These are phyloP conservation scores for Limnomonas spitsbergensis DNA, from an alignment of 139 green algal species.

Conservation along the genomic window DNA sequence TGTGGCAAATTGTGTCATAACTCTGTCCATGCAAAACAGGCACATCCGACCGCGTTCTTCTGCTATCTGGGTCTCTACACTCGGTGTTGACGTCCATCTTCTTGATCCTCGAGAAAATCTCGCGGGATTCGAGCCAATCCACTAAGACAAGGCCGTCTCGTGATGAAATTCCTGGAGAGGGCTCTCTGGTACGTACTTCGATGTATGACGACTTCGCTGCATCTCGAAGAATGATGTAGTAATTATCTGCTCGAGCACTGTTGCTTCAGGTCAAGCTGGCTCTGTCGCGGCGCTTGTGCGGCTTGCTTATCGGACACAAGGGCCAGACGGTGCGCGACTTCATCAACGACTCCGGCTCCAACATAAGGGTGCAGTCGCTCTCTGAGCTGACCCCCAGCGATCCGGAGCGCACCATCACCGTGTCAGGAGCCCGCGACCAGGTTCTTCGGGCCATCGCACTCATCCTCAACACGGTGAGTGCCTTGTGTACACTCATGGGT, in stretches of 20 bases:
- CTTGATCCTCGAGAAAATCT: conserved; percentile 65
- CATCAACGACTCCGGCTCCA: conserved; percentile 59
- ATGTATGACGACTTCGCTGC: background rate
- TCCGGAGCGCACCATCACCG: conserved; percentile 56
- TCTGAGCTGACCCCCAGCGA: conserved; percentile 55
- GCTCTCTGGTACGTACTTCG: background rate
- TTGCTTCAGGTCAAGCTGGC: conserved; percentile 54
- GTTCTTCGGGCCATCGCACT: conserved; percentile 58
- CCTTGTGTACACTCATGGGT: background rate
- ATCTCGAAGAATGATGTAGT: too few relatives aligned
- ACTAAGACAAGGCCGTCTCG: background rate
- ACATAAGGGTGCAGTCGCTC: conserved; percentile 62
- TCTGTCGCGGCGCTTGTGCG: conserved; percentile 57
- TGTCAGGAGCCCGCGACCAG: conserved; percentile 46
- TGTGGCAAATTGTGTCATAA: background rate
- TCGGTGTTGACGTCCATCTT: conserved; percentile 64
- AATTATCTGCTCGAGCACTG: too few relatives aligned
- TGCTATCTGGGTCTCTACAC: conserved; percentile 58
- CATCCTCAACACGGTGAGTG: conserved; percentile 58
- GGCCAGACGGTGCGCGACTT: conserved; percentile 63
- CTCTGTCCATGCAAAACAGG: conserved; percentile 44
- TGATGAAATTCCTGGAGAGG: background rate
- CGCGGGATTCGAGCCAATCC: conserved; percentile 18
- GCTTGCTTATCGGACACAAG: conserved; percentile 62
- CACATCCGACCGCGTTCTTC: conserved; percentile 90